Base-by-base conservation (phyloP, 768 basidiomycete genomes). In the Russula abietina region DNA sequence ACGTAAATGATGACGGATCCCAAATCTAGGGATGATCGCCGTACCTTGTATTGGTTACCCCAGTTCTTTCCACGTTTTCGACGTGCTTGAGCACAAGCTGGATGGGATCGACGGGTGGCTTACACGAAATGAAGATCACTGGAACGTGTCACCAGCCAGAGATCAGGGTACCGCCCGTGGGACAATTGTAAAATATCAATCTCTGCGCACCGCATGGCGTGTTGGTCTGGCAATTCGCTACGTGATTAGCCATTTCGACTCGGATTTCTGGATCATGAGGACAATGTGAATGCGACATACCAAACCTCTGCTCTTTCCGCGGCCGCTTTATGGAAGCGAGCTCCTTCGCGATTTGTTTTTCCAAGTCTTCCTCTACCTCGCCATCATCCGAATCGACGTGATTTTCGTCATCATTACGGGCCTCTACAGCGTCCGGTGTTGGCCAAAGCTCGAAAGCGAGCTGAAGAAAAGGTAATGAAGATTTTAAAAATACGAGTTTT, bases 51-150 rank as follows among this genome's bases (percentile, higher is more conserved):
- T 80, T 79, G 3, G 86, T 81, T 5, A 83, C 73, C 3, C 89
- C 88, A 2, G 86, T 87, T 19, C 72, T 74, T 61, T 83, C 73
- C 2, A 92, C 81, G 59, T 81, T 82, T 61, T 83, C 75, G 8
- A 92, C 75, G 67, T 90, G 83, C 55, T 81, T 82, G 22, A 80
- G 69, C 30, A 90, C 82, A 19, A 93, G 75, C 65, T 82, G 76
- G 22, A 92, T 85, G 1, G 91, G 89, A 70, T 93, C 85, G 26
- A 91, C 78, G 0, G 91, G 91, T 1, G 84, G 77, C 72, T 82
- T 87, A 72, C 88, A 92, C 11, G 89, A 86, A 50, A 93, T 87
- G 71, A 91, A 91, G 30, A 90, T 75, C 16, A 91, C 91, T 93
- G 14, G 39, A 36, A 14, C 10, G 41, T 1, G 19, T 12, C 39